Percentiles rank a stretch among this genome's conserved stretches.
These are phyloP conservation scores for Phialophora expanda DNA, from an alignment of 2,329 filamentous ascomycete genomes.

Conservation along the genomic window DNA sequence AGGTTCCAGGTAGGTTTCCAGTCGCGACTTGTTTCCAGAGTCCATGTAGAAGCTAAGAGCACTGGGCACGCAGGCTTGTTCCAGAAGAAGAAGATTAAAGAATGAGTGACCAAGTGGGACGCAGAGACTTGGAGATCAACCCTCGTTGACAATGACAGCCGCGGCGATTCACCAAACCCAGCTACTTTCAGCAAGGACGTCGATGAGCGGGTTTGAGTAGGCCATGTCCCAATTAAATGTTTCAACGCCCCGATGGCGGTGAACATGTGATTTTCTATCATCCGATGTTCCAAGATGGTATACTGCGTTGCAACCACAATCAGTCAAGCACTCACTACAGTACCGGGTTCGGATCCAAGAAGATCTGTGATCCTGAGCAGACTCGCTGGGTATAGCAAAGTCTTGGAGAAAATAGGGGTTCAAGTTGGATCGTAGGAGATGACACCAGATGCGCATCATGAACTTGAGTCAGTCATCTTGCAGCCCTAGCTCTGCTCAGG, in stretches of 20 bases:
- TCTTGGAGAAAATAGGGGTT: no score
- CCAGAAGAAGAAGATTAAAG: constrained; percentile 54
- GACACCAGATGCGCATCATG: no score
- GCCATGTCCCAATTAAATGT: background rate
- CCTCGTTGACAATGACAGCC: background rate
- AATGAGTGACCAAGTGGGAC: constrained; percentile 40
- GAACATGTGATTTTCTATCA: background rate
- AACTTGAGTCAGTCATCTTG: no score
- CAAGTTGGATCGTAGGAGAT: no score
- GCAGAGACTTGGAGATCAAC: background rate
- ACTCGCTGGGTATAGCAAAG: no score
- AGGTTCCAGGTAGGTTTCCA: constrained; percentile 51
- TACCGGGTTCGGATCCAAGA: no score
- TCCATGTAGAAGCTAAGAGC: background rate
- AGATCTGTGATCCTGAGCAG: no score
- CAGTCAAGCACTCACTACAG: background rate
- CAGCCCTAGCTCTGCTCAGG: no score
- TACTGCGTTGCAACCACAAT: background rate
- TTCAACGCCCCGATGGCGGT: background rate
- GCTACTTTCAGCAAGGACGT: no score
- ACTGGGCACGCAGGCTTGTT: constrained; percentile 47
- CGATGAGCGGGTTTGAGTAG: no score
- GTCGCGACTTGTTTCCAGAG: background rate
- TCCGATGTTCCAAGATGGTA: background rate
- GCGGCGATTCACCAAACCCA: no score